Evolutionary conservation across 345 rosid genomes (phyloP).

Genomic region (Euphorbia peplus): DNA sequence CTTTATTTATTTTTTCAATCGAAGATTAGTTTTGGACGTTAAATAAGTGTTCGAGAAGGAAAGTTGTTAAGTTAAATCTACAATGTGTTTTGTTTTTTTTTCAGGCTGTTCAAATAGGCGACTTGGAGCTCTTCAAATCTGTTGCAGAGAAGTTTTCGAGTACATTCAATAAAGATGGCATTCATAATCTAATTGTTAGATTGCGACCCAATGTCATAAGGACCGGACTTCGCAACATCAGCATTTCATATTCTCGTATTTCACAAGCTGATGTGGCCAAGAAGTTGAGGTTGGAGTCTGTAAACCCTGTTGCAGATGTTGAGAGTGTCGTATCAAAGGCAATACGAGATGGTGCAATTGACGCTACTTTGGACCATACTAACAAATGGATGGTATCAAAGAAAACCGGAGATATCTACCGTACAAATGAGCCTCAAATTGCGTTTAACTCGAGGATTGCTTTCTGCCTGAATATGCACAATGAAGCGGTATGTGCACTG

Average conservation of each 20-base stretch:
- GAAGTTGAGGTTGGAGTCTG: conserved; percentile 57
- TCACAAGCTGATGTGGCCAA: conserved; percentile 64
- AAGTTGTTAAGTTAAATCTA: background rate
- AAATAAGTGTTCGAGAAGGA: background rate
- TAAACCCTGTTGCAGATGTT: conserved; percentile 67
- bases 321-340: conserved; percentile 85
- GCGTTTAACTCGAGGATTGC: conserved; percentile 91
- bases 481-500: conserved; percentile 76
- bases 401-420: conserved; percentile 83
- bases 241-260: conserved; percentile 72
- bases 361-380: conserved; percentile 69
- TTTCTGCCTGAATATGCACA: conserved; percentile 84
- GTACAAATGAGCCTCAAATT: conserved; percentile 77
- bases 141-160: conserved; percentile 67
- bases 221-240: conserved; percentile 72
- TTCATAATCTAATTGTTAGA: conserved; percentile 63
- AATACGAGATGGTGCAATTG: conserved; percentile 82
- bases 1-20: background rate
- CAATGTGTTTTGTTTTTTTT: conserved; percentile 16
- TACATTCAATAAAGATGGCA: conserved; percentile 60
- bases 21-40: background rate
- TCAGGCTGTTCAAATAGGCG: conserved; percentile 88
- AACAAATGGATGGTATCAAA: conserved; percentile 74
- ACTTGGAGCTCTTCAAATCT: conserved; percentile 73
- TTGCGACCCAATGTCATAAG: conserved; percentile 80